Evolutionary conservation across 805 yeast genomes (phyloP).

Genomic region (Vanderwaltozyma tropicalis): DNA sequence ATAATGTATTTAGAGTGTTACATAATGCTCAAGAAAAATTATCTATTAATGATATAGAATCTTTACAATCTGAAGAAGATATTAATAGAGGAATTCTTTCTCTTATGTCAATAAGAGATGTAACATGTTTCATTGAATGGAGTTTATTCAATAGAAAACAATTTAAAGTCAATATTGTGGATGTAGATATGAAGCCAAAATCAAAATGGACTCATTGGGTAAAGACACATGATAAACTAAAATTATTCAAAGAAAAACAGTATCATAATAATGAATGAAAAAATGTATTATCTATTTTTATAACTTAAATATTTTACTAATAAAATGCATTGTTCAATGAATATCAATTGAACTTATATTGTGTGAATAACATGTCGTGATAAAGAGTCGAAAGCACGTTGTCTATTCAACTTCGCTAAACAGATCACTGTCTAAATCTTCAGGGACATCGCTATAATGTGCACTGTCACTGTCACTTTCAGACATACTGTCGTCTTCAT

Average conservation of each 20-base stretch:
- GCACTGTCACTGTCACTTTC: slow-evolving; percentile 31
- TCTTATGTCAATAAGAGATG: slow-evolving; percentile 33
- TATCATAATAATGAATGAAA: background rate
- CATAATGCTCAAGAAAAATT: slow-evolving; percentile 15
- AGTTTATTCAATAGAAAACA: slow-evolving; percentile 1
- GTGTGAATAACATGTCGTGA: background rate
- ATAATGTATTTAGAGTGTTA: slow-evolving; percentile 18
- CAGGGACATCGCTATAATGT: slow-evolving; percentile 32
- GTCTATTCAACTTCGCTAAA: slow-evolving; percentile 34
- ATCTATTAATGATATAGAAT: background rate
- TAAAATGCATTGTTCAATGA: too few relatives aligned
- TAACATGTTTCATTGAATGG: slow-evolving; percentile 28
- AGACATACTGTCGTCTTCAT: slow-evolving; percentile 19
- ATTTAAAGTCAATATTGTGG: slow-evolving; percentile 30
- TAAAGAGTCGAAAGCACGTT: background rate
- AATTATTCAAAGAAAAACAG: background rate
- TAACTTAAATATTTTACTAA: background rate
- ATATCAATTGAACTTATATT: background rate
- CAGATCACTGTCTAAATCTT: slow-evolving; percentile 38
- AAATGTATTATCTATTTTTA: background rate
- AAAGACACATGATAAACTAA: slow-evolving; percentile 28
- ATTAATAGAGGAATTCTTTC: slow-evolving; percentile 11
- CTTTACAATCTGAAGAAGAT: slow-evolving; percentile 5
- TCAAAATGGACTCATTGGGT: slow-evolving; percentile 41
- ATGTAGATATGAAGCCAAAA: slow-evolving; percentile 43